Percentiles rank a stretch among this genome's conserved stretches.
phyloP scores from a whole-genome alignment of 2,329 filamentous ascomycete species.

The Chaetomiaceae sp. region DNA sequence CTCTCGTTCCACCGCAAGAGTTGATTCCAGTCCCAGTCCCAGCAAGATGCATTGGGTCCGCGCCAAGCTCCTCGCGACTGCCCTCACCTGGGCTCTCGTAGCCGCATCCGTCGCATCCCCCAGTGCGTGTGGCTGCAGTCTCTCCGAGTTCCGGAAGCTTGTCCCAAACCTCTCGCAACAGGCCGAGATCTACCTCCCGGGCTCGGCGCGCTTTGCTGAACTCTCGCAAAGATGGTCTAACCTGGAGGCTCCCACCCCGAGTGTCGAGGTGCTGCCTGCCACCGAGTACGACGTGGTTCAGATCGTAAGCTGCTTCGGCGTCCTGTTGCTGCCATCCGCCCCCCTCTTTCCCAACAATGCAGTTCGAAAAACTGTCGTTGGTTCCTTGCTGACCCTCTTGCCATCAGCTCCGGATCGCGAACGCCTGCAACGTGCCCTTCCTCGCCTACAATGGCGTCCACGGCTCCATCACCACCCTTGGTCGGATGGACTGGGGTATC shows the following conservation, averaged over 20 bases:
- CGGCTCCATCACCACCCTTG: conserved; percentile 45
- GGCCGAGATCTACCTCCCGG: conserved; percentile 40
- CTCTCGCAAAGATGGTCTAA: conserved; percentile 43
- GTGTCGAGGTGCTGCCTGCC: conserved; percentile 43
- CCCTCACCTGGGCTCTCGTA: conserved; percentile 16
- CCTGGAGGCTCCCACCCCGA: conserved; percentile 38
- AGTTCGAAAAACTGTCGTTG: too few relatives aligned
- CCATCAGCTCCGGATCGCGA: conserved; percentile 44
- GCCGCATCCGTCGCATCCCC: conserved; percentile 8
- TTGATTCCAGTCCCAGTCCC: neutral
- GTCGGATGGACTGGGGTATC: conserved; percentile 45
- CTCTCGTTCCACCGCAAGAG: too few relatives aligned
- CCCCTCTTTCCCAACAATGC: neutral
- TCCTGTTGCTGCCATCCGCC: neutral
- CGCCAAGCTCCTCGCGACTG: neutral
- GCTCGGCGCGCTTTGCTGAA: conserved; percentile 35
- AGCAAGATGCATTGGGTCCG: neutral
- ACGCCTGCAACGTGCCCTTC: conserved; percentile 43
- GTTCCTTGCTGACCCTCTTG: neutral
- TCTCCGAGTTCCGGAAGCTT: conserved; percentile 22
- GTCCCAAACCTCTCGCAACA: conserved; percentile 32
- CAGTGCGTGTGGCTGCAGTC: conserved; percentile 2
- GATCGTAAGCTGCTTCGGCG: conserved; percentile 35
- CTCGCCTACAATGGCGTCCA: conserved; percentile 50
- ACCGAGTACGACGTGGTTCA: conserved; percentile 45